Conservation (phyloP, 78 protist species). For the Planoprotostelium fungivorum region DNA sequence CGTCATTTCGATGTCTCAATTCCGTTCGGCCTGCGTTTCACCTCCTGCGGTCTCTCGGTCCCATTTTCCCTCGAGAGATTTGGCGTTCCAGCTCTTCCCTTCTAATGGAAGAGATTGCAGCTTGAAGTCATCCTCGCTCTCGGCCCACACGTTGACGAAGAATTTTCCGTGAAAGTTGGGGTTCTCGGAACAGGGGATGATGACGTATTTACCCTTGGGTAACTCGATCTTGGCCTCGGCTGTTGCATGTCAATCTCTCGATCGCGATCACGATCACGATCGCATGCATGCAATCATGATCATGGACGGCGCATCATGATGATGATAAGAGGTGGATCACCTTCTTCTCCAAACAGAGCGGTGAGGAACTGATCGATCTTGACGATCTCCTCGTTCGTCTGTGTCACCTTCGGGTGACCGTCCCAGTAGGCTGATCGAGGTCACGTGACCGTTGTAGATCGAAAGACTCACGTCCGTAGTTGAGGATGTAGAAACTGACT, state of each 20-base stretch:
- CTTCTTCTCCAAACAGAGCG: background rate
- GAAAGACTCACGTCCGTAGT: background rate
- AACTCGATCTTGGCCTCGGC: background rate
- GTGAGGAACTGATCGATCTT: background rate
- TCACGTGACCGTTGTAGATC: background rate
- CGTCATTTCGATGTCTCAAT: too few relatives aligned
- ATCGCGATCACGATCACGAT: too few relatives aligned
- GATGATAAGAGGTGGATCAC: background rate
- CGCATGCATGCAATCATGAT: too few relatives aligned
- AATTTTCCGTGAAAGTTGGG: background rate
- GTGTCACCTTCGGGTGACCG: background rate
- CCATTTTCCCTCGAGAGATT: background rate
- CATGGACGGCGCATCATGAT: too few relatives aligned
- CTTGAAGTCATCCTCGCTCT: background rate
- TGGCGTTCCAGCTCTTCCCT: background rate
- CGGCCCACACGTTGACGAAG: background rate
- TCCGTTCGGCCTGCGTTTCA: too few relatives aligned
- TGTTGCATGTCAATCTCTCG: background rate
- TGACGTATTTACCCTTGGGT: background rate
- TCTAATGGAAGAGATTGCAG: background rate
- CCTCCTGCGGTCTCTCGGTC: background rate
- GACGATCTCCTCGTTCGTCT: background rate
- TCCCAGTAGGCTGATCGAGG: background rate
- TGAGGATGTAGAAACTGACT: background rate
- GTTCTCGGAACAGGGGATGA: constrained; percentile 1